Percentiles rank a stretch among this genome's conserved stretches.
Conservation (phyloP, 768 basidiomycete genomes). For the Hygrocybe punicea region DNA sequence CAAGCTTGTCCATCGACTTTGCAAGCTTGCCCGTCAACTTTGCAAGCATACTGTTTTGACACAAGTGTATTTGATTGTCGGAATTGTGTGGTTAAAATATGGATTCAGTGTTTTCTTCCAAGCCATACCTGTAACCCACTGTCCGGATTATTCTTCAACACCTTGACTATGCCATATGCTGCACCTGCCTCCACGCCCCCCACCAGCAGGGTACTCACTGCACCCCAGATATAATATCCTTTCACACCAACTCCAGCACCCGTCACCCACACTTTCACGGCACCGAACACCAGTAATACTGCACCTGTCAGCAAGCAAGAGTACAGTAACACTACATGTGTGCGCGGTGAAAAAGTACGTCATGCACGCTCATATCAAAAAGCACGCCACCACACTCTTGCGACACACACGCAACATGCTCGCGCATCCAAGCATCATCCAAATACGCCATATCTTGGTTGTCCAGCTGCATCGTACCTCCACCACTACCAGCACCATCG, state of each 20-base stretch:
- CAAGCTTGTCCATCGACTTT: no score
- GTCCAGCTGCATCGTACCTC: no score
- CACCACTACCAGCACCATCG: no score
- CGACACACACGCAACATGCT: no score
- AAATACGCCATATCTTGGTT: no score
- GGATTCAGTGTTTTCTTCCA: background rate
- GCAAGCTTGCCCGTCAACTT: no score
- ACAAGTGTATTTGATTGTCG: no score
- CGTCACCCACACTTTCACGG: slow-evolving; percentile 83
- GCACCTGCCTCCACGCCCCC: slow-evolving; percentile 85
- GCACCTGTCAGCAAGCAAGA: slow-evolving; percentile 80
- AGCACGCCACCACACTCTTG: no score
- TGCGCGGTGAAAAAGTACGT: slow-evolving; percentile 88
- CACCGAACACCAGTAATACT: slow-evolving; percentile 86
- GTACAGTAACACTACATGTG: slow-evolving; percentile 65
- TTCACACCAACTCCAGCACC: slow-evolving; percentile 64
- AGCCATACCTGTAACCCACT: slow-evolving; percentile 35
- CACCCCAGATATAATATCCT: slow-evolving; percentile 86
- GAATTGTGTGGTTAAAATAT: no score
- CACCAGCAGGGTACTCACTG: slow-evolving; percentile 80
- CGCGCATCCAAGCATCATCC: no score
- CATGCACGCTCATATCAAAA: no score
- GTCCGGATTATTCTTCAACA: slow-evolving; percentile 51
- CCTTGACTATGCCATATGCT: slow-evolving; percentile 52
- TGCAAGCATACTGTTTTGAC: no score